A percentile compares a stretch with the other conserved stretches of the same genome.
phyloP scores from a whole-genome alignment of 805 yeast genomes.

The Cyberlindnera japonica region DNA sequence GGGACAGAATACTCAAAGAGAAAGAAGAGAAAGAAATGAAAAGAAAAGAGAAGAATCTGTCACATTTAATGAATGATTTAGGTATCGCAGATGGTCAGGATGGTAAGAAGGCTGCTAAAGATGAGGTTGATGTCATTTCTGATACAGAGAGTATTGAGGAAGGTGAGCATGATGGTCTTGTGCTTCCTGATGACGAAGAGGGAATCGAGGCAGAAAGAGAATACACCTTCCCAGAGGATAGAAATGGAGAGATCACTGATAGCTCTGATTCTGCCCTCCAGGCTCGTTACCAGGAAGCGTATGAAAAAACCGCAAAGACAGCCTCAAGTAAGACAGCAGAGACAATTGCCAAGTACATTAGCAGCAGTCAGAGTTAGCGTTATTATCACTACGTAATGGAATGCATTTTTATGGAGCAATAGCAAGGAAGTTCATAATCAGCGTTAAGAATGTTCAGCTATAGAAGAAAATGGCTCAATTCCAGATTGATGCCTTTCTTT shows the following conservation, averaged over 20 bases:
- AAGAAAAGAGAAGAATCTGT: slow-evolving; percentile 67
- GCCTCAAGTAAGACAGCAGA: slow-evolving; percentile 69
- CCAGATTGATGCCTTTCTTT: no score
- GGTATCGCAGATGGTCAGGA: slow-evolving; percentile 56
- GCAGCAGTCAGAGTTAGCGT: slow-evolving; percentile 17
- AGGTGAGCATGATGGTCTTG: slow-evolving; percentile 40
- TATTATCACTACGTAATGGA: no score
- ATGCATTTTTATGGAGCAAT: no score
- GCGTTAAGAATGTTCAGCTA: no score
- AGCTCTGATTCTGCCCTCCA: slow-evolving; percentile 44
- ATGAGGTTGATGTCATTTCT: slow-evolving; percentile 47
- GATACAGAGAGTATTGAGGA: slow-evolving; percentile 49
- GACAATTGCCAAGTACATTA: slow-evolving; percentile 64
- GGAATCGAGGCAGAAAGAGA: slow-evolving; percentile 48
- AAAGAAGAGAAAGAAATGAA: slow-evolving; percentile 72
- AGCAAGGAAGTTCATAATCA: no score
- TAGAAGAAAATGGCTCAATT: no score
- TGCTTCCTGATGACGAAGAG: slow-evolving; percentile 43
- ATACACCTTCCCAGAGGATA: slow-evolving; percentile 67
- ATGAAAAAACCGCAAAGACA: slow-evolving; percentile 56
- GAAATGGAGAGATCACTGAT: slow-evolving; percentile 55
- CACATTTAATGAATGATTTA: slow-evolving; percentile 79
- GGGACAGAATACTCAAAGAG: slow-evolving; percentile 74
- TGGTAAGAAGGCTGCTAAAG: slow-evolving; percentile 36
- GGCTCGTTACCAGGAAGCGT: slow-evolving; percentile 68